Evolutionary conservation across 805 yeast species (phyloP).

Genomic region (Metschnikowia lunata): DNA sequence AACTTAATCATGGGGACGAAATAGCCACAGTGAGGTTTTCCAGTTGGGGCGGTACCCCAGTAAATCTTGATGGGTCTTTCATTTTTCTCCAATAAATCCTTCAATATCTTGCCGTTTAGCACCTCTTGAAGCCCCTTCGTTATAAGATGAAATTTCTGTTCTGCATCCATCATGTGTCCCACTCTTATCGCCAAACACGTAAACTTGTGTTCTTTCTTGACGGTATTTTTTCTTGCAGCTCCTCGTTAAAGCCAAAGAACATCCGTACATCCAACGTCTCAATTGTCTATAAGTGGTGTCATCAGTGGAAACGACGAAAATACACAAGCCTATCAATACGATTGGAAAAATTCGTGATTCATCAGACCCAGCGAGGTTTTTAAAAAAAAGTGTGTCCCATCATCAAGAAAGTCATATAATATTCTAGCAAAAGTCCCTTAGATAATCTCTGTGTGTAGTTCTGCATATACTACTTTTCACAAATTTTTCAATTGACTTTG

Average conservation of each 20-base stretch:
- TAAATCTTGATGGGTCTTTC: constrained; percentile 80
- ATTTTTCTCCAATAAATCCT: constrained; percentile 73
- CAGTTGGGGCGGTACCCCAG: constrained; percentile 99
- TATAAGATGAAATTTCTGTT: constrained; percentile 67
- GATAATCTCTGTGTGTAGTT: too few species aligned
- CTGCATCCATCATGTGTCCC: constrained; percentile 40
- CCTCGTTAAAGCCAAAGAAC: neutral
- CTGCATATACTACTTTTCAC: too few species aligned
- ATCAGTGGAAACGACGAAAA: too few species aligned
- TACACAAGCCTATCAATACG: too few species aligned
- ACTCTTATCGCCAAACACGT: neutral
- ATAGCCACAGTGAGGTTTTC: constrained; percentile 97
- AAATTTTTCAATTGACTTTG: too few species aligned
- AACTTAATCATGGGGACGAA: constrained; percentile 96
- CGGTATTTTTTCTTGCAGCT: too few species aligned
- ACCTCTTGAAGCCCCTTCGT: constrained; percentile 89
- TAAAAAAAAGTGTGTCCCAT: too few species aligned
- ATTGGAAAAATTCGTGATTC: too few species aligned
- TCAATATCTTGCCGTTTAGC: constrained; percentile 81
- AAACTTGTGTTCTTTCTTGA: neutral
- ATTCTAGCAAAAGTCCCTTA: too few species aligned
- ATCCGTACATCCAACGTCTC: neutral
- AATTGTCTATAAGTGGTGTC: too few species aligned
- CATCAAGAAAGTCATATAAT: too few species aligned
- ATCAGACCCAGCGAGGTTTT: too few species aligned